Conservation (phyloP, 495 filamentous ascomycete genomes). For the Neurospora sp. region DNA sequence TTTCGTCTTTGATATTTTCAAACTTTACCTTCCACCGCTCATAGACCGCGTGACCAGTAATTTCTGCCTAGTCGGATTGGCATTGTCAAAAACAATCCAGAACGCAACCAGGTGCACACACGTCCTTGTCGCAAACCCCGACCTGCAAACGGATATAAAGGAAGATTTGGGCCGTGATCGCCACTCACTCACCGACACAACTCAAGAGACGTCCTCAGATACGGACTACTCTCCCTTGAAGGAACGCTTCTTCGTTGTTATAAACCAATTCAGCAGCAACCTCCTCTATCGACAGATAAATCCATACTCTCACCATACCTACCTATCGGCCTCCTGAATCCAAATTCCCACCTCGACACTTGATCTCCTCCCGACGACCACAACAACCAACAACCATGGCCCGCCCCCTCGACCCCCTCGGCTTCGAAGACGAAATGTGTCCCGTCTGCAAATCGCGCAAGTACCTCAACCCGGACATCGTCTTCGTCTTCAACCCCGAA, state of each 20-base stretch:
- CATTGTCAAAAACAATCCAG: background rate
- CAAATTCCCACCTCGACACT: too few relatives aligned
- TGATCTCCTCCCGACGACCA: too few relatives aligned
- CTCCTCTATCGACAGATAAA: background rate
- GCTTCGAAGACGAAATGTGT: slow-evolving; percentile 60
- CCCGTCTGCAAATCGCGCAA: slow-evolving; percentile 93
- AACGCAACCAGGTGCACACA: background rate
- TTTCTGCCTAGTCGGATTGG: background rate
- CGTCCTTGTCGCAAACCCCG: background rate
- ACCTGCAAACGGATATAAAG: background rate
- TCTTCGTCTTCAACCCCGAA: slow-evolving; percentile 90
- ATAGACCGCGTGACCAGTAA: background rate
- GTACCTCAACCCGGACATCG: slow-evolving; percentile 88
- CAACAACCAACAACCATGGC: slow-evolving; percentile 18
- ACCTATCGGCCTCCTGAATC: too few relatives aligned
- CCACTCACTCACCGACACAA: background rate
- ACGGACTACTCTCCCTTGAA: background rate
- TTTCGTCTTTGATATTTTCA: background rate
- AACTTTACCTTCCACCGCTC: background rate
- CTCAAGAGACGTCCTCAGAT: background rate
- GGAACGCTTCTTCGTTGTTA: background rate
- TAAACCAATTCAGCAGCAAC: background rate
- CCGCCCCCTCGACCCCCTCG: slow-evolving; percentile 10
- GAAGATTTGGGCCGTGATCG: background rate
- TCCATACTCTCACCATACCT: background rate